Conservation (phyloP, 768 basidiomycete genomes). For the Mycena rebaudengoi region DNA sequence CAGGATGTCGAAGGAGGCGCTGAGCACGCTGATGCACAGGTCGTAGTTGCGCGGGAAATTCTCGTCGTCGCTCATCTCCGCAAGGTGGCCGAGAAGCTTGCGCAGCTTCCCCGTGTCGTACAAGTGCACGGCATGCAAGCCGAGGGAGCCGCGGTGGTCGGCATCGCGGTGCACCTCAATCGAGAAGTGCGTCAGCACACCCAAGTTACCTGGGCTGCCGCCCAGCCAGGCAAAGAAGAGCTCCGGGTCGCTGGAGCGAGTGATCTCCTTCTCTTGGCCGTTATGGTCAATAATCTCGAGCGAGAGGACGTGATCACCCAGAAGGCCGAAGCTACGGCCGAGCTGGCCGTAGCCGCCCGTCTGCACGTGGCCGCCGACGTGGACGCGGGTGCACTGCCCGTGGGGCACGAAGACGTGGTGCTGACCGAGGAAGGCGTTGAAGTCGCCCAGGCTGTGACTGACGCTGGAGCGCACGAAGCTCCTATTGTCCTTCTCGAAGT, state of each 20-base stretch:
- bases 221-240: slow-evolving; percentile 19
- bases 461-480: slow-evolving; percentile 19
- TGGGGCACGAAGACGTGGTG: slow-evolving; percentile 16
- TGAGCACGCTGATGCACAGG: slow-evolving; percentile 16
- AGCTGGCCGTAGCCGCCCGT: slow-evolving; percentile 21
- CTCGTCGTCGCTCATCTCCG: slow-evolving; percentile 16
- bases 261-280: slow-evolving; percentile 16
- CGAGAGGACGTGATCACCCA: slow-evolving; percentile 11
- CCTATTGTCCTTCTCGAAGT: slow-evolving; percentile 5
- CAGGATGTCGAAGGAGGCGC: slow-evolving; percentile 17
- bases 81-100: slow-evolving; percentile 16
- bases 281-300: slow-evolving; percentile 18
- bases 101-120: slow-evolving; percentile 16
- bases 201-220: slow-evolving; percentile 18
- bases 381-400: slow-evolving; percentile 16
- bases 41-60: slow-evolving; percentile 17
- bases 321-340: slow-evolving; percentile 18
- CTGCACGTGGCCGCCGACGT: slow-evolving; percentile 17
- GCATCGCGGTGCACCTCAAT: slow-evolving; percentile 15
- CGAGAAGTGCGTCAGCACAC: slow-evolving; percentile 17
- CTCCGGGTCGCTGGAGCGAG: slow-evolving; percentile 10
- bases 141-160: slow-evolving; percentile 13
- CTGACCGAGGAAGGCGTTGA: slow-evolving; percentile 17
- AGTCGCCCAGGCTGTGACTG: slow-evolving; percentile 18
- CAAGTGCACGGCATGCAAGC: slow-evolving; percentile 16